phyloP scores from a whole-genome alignment of 768 basidiomycete genomes.

The Lactarius psammicola region DNA sequence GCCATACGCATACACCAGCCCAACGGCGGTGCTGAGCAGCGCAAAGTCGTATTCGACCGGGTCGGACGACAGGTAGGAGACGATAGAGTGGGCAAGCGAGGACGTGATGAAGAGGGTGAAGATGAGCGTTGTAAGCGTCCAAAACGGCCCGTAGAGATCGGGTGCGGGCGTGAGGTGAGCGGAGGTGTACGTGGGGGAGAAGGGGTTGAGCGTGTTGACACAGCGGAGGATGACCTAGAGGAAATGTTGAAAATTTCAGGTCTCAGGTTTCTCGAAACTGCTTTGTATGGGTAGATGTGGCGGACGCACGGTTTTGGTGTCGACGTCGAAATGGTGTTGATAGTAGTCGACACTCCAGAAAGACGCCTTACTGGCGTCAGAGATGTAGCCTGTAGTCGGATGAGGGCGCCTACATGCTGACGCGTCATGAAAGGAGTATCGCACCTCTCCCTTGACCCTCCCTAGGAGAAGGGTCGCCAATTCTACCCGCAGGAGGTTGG shows the following conservation, averaged over 20 bases:
- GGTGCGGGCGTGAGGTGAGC: slow-evolving; percentile 61
- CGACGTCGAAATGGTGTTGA: slow-evolving; percentile 85
- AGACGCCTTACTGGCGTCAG: slow-evolving; percentile 50
- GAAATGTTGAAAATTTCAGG: neutral
- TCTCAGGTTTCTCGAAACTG: neutral
- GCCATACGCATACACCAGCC: slow-evolving; percentile 85
- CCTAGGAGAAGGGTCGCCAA: slow-evolving; percentile 5
- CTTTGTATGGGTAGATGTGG: neutral
- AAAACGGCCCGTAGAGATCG: slow-evolving; percentile 91
- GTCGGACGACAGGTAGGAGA: slow-evolving; percentile 74
- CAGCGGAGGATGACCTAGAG: slow-evolving; percentile 70
- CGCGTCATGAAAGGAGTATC: neutral
- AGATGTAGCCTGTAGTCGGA: slow-evolving; percentile 54
- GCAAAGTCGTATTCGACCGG: slow-evolving; percentile 83
- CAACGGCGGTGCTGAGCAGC: slow-evolving; percentile 76
- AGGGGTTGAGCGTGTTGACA: slow-evolving; percentile 76
- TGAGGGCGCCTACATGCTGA: neutral
- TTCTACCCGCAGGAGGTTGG: slow-evolving; percentile 16
- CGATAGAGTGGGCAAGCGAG: slow-evolving; percentile 84
- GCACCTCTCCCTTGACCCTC: slow-evolving; percentile 22
- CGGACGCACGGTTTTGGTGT: slow-evolving; percentile 62
- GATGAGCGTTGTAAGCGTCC: slow-evolving; percentile 94
- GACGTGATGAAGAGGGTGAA: slow-evolving; percentile 93
- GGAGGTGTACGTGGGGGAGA: slow-evolving; percentile 59
- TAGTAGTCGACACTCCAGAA: slow-evolving; percentile 82